Percentiles rank a stretch among this genome's conserved stretches.
Evolutionary conservation across 371 early-diverging fungal genomes (phyloP).

Genomic region (Zychaea mexicana): DNA sequence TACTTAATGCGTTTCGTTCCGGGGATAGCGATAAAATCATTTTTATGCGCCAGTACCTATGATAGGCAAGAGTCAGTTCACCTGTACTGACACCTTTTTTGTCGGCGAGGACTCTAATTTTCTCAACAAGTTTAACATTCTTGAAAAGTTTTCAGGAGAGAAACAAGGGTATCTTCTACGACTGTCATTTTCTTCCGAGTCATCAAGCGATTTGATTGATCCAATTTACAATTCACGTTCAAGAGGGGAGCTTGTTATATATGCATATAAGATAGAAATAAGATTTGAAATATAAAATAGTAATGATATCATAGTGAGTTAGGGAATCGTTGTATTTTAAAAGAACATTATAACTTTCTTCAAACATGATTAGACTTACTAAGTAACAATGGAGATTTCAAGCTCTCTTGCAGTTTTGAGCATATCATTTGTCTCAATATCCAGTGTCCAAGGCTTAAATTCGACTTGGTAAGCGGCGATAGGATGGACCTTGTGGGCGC

Average conservation of each 20-base stretch:
- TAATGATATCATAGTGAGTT: too few relatives aligned
- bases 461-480: constrained; percentile 61
- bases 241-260: constrained; percentile 35
- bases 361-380: too few relatives aligned
- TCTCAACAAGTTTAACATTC: constrained; percentile 56
- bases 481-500: constrained; percentile 66
- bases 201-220: constrained; percentile 40
- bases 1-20: constrained; percentile 56
- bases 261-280: neutral
- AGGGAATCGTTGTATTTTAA: too few relatives aligned
- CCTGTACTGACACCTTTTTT: constrained; percentile 38
- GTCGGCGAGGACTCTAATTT: constrained; percentile 41
- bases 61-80: constrained; percentile 51
- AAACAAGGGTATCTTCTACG: constrained; percentile 54
- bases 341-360: too few relatives aligned
- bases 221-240: constrained; percentile 66
- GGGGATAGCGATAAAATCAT: constrained; percentile 50
- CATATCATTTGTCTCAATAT: constrained; percentile 56
- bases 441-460: constrained; percentile 55
- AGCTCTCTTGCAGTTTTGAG: constrained; percentile 45
- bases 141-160: constrained; percentile 47
- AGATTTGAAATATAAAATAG: too few relatives aligned
- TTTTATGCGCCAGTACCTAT: constrained; percentile 60
- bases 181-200: constrained; percentile 44
- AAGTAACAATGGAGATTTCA: too few relatives aligned